Percentiles rank a stretch among this genome's conserved stretches.
Conservation (phyloP, 2,329 filamentous ascomycete species). For the Arthroderma sp. region DNA sequence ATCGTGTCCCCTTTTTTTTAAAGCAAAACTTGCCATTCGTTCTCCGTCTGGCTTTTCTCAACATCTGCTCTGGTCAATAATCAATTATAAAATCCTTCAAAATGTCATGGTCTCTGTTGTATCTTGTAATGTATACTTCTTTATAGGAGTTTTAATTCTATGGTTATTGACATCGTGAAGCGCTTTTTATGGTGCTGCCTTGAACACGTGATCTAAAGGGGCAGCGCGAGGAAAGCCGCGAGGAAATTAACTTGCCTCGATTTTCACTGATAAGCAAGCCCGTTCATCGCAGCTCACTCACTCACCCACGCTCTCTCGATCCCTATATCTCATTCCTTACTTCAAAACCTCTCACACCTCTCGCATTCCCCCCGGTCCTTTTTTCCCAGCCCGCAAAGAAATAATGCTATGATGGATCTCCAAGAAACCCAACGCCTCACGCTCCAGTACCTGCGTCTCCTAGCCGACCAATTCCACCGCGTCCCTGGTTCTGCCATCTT, state of each 20-base stretch:
- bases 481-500: slow-evolving; percentile 90
- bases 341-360: no score
- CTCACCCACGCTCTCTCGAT: no score
- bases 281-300: no score
- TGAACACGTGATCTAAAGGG: not conserved
- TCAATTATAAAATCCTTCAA: no score
- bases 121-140: not conserved
- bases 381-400: not conserved
- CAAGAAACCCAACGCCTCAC: slow-evolving; percentile 42
- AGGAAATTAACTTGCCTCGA: not conserved
- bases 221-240: not conserved
- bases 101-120: not conserved
- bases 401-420: slow-evolving; percentile 38
- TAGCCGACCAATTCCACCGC: slow-evolving; percentile 62
- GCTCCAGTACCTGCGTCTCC: slow-evolving; percentile 41
- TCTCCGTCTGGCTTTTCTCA: no score
- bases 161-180: not conserved
- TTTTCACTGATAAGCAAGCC: no score
- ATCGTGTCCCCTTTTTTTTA: no score
- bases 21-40: no score
- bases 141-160: not conserved
- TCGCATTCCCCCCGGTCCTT: no score
- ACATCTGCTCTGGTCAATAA: no score
- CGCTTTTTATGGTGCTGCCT: not conserved
- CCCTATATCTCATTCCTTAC: no score